Conservation (phyloP, 106 monocot genomes). For the Gastrodia elata region DNA sequence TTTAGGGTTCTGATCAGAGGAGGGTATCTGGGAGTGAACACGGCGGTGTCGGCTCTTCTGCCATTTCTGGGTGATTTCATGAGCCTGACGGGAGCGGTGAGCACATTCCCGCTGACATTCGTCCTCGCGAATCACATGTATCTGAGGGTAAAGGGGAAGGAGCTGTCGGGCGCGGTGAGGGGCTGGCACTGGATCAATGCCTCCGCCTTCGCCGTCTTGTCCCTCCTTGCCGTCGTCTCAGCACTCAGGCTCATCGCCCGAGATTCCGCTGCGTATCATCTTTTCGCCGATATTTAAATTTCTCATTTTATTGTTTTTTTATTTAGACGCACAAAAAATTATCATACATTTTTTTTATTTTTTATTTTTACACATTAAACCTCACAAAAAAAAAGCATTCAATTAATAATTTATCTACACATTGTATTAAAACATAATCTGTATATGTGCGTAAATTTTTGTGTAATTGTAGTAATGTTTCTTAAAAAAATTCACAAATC, state of each 20-base stretch:
- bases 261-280: slow-evolving; percentile 66
- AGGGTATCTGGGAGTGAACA: slow-evolving; percentile 73
- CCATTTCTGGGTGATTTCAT: slow-evolving; percentile 96
- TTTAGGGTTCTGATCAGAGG: slow-evolving; percentile 76
- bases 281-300: slow-evolving; percentile 59
- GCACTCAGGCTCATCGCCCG: slow-evolving; percentile 50
- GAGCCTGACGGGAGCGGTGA: slow-evolving; percentile 86
- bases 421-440: no score
- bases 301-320: background rate
- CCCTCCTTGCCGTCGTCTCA: slow-evolving; percentile 50
- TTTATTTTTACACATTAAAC: no score
- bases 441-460: no score
- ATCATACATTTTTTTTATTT: no score
- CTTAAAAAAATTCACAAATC: no score
- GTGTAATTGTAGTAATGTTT: no score
- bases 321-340: background rate
- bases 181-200: slow-evolving; percentile 88
- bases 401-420: no score
- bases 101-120: slow-evolving; percentile 86
- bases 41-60: slow-evolving; percentile 64
- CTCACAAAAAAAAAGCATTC: no score
- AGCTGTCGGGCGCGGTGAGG: slow-evolving; percentile 30
- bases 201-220: slow-evolving; percentile 48
- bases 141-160: slow-evolving; percentile 53
- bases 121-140: slow-evolving; percentile 97